Conservation (phyloP, 2,329 filamentous ascomycete species). For the Penicillium sp. region DNA sequence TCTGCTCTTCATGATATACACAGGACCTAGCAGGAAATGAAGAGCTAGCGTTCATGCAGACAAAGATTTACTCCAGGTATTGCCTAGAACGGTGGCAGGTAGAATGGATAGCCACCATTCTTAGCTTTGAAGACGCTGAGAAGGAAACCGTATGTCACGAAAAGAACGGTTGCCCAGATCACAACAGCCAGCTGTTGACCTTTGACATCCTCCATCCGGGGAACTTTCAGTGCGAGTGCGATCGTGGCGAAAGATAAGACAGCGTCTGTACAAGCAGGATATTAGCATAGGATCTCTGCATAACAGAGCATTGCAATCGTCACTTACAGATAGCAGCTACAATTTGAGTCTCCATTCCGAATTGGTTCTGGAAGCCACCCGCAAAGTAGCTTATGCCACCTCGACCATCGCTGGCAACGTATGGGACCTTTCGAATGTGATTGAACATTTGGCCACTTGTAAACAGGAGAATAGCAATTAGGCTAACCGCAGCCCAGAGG, state of each 20-base stretch:
- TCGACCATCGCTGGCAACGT: slow-evolving; percentile 77
- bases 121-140: slow-evolving; percentile 91
- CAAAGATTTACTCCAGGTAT: neutral
- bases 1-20: neutral
- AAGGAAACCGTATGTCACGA: slow-evolving; percentile 87
- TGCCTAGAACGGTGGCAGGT: slow-evolving; percentile 75
- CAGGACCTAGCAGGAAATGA: neutral
- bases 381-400: slow-evolving; percentile 90
- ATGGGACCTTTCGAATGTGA: slow-evolving; percentile 92
- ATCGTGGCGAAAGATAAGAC: slow-evolving; percentile 86
- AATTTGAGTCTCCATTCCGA: slow-evolving; percentile 92
- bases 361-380: slow-evolving; percentile 86
- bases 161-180: slow-evolving; percentile 70
- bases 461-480: slow-evolving; percentile 87
- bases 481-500: slow-evolving; percentile 83
- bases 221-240: slow-evolving; percentile 84
- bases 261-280: slow-evolving; percentile 54
- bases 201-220: slow-evolving; percentile 73
- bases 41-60: neutral
- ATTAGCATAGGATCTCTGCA: slow-evolving; percentile 12
- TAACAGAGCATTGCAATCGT: slow-evolving; percentile 13
- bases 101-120: slow-evolving; percentile 93
- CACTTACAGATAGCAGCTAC: slow-evolving; percentile 86
- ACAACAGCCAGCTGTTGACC: slow-evolving; percentile 78
- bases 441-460: slow-evolving; percentile 99